Percentiles rank a stretch among this genome's conserved stretches.
These are phyloP conservation scores for Cucumis sativus DNA, from an alignment of 306 rosid genomes.

Conservation along the genomic window Cucumber_9930_V3 NC_026656.2:4604001-4604500, in stretches of 20 bases:
- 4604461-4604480: slow-evolving; percentile 3
- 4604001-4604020: too few relatives aligned
- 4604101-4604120: slow-evolving; percentile 20
- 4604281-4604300: too few relatives aligned
- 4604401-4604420: background rate
- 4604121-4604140: slow-evolving; percentile 3
- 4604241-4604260: too few relatives aligned
- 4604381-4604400: background rate
- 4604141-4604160: slow-evolving; percentile 50
- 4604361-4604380: too few relatives aligned
- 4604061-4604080: background rate
- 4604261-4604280: too few relatives aligned
- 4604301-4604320: too few relatives aligned
- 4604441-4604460: background rate
- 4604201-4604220: slow-evolving; percentile 24
- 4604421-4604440: slow-evolving; percentile 13
- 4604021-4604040: too few relatives aligned
- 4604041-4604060: too few relatives aligned
- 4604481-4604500: slow-evolving; percentile 11
- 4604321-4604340: too few relatives aligned
- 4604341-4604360: too few relatives aligned
- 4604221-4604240: rapidly evolving
- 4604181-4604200: slow-evolving; percentile 70
- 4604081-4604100: background rate
- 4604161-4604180: slow-evolving; percentile 53